Base-by-base conservation (phyloP, 1,284 basidiomycete genomes). In the Trichosporon coremiiforme region DNA sequence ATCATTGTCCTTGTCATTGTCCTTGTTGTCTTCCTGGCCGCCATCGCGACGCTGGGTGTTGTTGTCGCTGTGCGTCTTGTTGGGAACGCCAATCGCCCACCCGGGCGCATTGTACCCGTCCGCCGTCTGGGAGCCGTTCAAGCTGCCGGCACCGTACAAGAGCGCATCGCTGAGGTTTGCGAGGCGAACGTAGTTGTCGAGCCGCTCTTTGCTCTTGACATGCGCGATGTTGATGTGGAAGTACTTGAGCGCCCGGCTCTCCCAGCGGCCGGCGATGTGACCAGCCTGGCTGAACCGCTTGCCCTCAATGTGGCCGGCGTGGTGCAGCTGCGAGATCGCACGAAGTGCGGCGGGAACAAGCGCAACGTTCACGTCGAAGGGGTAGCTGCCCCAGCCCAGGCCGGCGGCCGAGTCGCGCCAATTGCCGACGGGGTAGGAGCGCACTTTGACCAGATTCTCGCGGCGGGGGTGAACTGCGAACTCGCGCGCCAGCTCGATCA, bases 361-460 rank as follows among this genome's bases (percentile, higher is more conserved):
- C 2, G 86, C 86, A 35, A 82, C 80, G 67, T 85, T 86, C 31
- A 87, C 85, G 73, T 87, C 87, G 72, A 86, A 86, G 9, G 86
- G 85, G 67, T 85, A 85, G 41, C 78, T 78, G 2, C 86, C 86
- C 73, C 83, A 86, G 9, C 86, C 87, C 0, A 86, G 76, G 0
- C 87, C 86, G 62, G 84, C 74, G 69, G 85, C 84, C 29, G 85
- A 86, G 75, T 88, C 87, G 57, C 87, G 77, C 87, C 87, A 88
- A 73, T 87, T 85, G 0, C 87, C 87, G 0, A 85, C 82, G 2
- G 71, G 65, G 6, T 77, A 75, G 45, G 82, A 72, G 0, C 84
- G 80, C 6, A 82, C 79, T 25, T 79, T 74, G 29, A 85, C 80
- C 35, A 83, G 77, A 60, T 85, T 82, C 5, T 62, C 38, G 29